Conservation (phyloP, 1,139 yeast species). For the Wickerhamomyces sp. region DNA sequence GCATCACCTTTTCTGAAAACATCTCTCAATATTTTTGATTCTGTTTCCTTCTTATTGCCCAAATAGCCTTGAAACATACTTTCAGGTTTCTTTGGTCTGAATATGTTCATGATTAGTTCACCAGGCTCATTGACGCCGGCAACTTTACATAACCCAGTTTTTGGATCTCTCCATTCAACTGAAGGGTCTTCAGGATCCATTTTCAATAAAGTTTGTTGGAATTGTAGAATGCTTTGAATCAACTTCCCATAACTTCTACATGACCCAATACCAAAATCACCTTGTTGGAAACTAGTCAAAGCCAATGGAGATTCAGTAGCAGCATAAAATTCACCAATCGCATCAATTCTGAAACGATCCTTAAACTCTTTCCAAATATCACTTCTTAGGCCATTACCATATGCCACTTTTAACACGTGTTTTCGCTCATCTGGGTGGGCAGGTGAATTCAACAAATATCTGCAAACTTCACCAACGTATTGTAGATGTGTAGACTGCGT, state of each 20-base stretch:
- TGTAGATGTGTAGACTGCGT: slow-evolving; percentile 76
- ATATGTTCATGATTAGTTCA: slow-evolving; percentile 74
- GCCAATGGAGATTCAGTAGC: slow-evolving; percentile 94
- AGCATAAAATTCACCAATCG: slow-evolving; percentile 89
- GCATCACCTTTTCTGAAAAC: slow-evolving; percentile 88
- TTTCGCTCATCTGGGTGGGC: slow-evolving; percentile 56
- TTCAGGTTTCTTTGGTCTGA: slow-evolving; percentile 57
- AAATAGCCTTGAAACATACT: slow-evolving; percentile 87
- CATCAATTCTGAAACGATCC: slow-evolving; percentile 65
- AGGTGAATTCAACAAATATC: slow-evolving; percentile 72
- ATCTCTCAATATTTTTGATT: slow-evolving; percentile 63
- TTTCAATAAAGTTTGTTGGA: slow-evolving; percentile 57
- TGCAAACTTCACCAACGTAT: slow-evolving; percentile 94
- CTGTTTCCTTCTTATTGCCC: slow-evolving; percentile 75
- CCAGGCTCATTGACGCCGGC: slow-evolving; percentile 69
- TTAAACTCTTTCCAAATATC: slow-evolving; percentile 88
- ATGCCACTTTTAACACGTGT: slow-evolving; percentile 68
- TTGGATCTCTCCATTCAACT: slow-evolving; percentile 63
- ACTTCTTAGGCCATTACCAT: slow-evolving; percentile 90
- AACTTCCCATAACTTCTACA: slow-evolving; percentile 78
- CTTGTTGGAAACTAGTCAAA: slow-evolving; percentile 74
- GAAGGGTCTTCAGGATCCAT: slow-evolving; percentile 83
- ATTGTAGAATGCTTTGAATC: slow-evolving; percentile 47
- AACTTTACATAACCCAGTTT: slow-evolving; percentile 55
- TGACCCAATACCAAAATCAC: slow-evolving; percentile 84